These are phyloP conservation scores for Alternaria rosae DNA, from an alignment of 2,329 filamentous ascomycete genomes.

Conservation along the genomic window DNA sequence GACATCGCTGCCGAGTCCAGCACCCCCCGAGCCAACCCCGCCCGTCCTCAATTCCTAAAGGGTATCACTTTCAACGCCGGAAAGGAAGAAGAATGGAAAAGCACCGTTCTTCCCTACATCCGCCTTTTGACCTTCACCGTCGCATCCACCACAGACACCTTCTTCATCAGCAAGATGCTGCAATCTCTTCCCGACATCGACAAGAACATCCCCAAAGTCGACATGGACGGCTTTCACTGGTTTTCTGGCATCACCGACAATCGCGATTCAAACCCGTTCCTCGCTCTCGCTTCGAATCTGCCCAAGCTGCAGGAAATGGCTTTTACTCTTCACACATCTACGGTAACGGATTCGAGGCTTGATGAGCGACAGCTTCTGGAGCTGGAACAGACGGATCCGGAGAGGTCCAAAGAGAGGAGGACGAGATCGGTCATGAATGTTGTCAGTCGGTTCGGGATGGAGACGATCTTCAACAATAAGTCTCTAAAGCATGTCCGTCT, in stretches of 20 bases:
- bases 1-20: conserved; percentile 20
- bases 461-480: conserved; percentile 73
- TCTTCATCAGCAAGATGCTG: conserved; percentile 18
- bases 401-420: conserved; percentile 76
- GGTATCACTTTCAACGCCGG: not conserved
- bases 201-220: conserved; percentile 46
- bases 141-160: conserved; percentile 17
- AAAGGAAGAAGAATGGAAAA: conserved; percentile 12
- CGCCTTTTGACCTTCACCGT: conserved; percentile 19
- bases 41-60: conserved; percentile 21
- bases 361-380: conserved; percentile 58
- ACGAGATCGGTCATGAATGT: conserved; percentile 83
- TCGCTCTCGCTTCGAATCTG: conserved; percentile 85
- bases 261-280: conserved; percentile 90
- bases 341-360: conserved; percentile 74
- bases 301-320: conserved; percentile 80
- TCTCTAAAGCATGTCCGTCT: conserved; percentile 75
- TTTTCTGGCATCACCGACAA: conserved; percentile 73
- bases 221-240: conserved; percentile 54
- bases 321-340: conserved; percentile 83
- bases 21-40: conserved; percentile 2
- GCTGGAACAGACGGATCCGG: conserved; percentile 82
- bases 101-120: conserved; percentile 21
- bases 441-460: conserved; percentile 79
- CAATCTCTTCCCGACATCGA: conserved; percentile 9